Conservation (phyloP, 768 basidiomycete species). For the Hericium alpestre region DNA sequence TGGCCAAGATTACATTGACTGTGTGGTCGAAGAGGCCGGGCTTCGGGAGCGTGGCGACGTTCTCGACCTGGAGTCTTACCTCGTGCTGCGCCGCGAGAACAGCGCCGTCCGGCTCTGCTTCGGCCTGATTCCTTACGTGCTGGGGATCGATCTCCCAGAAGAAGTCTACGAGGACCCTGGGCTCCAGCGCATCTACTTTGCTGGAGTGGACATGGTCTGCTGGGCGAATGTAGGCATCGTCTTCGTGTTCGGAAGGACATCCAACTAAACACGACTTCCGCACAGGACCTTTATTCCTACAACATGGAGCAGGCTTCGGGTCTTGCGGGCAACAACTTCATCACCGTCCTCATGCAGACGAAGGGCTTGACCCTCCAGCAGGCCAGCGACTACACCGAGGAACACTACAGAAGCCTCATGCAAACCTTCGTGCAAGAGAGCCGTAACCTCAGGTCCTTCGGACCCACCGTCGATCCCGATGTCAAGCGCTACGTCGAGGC, state of each 20-base stretch:
- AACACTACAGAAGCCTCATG: conserved; percentile 40
- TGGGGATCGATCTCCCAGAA: conserved; percentile 54
- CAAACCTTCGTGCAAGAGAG: conserved; percentile 37
- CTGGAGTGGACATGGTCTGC: conserved; percentile 55
- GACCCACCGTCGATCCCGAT: conserved; percentile 36
- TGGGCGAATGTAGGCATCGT: conserved; percentile 52
- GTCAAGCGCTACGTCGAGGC: conserved; percentile 44
- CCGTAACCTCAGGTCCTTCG: conserved; percentile 37
- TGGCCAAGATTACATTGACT: conserved; percentile 45
- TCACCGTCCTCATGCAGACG: conserved; percentile 57
- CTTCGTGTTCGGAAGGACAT: not conserved
- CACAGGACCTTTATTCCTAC: conserved; percentile 61
- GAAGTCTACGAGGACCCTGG: conserved; percentile 45
- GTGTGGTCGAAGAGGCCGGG: conserved; percentile 50
- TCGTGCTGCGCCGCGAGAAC: conserved; percentile 53
- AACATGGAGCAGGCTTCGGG: conserved; percentile 64
- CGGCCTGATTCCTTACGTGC: conserved; percentile 48
- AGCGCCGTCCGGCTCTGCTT: conserved; percentile 59
- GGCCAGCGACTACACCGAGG: conserved; percentile 47
- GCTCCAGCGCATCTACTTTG: conserved; percentile 44
- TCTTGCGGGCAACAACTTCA: conserved; percentile 53
- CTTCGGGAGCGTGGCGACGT: conserved; percentile 48
- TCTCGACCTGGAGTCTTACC: conserved; percentile 43
- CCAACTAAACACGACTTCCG: not conserved
- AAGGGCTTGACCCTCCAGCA: conserved; percentile 43